Conservation (phyloP, 371 early-diverging fungal species). For the Circinella minor region DNA sequence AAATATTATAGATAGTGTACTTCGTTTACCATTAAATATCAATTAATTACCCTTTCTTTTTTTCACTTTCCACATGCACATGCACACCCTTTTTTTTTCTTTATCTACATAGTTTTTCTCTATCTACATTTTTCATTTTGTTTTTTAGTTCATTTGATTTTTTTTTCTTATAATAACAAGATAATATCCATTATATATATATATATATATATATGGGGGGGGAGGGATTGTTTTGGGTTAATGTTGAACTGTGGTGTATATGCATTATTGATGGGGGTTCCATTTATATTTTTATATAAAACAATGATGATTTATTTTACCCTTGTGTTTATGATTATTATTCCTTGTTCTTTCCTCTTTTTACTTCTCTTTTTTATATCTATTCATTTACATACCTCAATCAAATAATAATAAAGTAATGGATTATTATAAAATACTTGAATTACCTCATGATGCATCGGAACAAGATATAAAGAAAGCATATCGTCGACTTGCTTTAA, state of each 20-base stretch:
- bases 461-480: slow-evolving; percentile 52
- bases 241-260: too few species aligned
- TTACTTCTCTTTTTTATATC: slow-evolving; percentile 5
- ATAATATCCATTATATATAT: too few species aligned
- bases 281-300: too few species aligned
- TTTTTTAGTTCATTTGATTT: too few species aligned
- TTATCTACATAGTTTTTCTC: background rate
- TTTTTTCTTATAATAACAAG: too few species aligned
- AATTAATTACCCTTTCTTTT: background rate
- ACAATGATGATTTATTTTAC: background rate
- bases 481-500: slow-evolving; percentile 47
- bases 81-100: too few species aligned
- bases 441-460: slow-evolving; percentile 31
- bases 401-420: background rate
- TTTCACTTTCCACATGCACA: background rate
- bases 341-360: slow-evolving; percentile 14
- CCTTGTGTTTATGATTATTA: background rate
- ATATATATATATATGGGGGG: too few species aligned
- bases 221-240: too few species aligned
- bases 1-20: slow-evolving; percentile 18
- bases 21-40: slow-evolving; percentile 19
- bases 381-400: too few species aligned
- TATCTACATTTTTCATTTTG: background rate
- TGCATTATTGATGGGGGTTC: too few species aligned
- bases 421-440: slow-evolving; percentile 38